Base-by-base conservation (phyloP, 768 basidiomycete species). In the Gautieria morchelliformis region DNA sequence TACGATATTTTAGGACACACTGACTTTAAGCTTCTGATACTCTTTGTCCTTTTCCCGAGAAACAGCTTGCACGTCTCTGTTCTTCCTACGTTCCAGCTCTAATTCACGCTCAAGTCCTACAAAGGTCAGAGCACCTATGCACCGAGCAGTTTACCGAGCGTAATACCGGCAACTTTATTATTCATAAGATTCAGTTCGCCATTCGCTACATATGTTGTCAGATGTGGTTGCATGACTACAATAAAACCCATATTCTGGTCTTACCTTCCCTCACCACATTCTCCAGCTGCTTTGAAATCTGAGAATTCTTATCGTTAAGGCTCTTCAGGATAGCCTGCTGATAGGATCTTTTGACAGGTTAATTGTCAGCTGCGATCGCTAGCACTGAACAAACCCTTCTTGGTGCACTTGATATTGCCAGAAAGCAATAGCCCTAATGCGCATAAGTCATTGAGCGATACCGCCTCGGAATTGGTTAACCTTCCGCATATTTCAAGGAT, bases 341-440 rank as follows among this genome's bases (percentile, higher is more conserved):
- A 65, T 89, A 92, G 15, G 89, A 82, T 61, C 87, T 89, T 58
- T 7, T 24, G 60, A 32, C 22, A 49, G 19, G 19, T 37, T 48
- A 39, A 5, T 47, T 52, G 33, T 27, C 42, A 14, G 17, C 15
- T 30, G 45, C 35, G 8, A 37, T 49, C 20, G 6, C 5, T 12
- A 47, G 33, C 3, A 24, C n/a, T 42, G 20, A 22, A 63, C 70
- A 58, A 56, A 87, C 89, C 80, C 83, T 72, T 93, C 90, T 69
- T 93, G 90, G 61, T 89, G 87, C 52, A 84, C 79, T 64, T 93
- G 90, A 67, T 93, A 93, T 67, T 90, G 87, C 90, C 90, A 93
- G 68, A 93, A 93, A 4, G 89, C 87, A 58, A 92, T 79, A 4
- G 90, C 88, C 20, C 89, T 89, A 63, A 33, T 51, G 59, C 60